Percentiles rank a stretch among this genome's conserved stretches.
Evolutionary conservation across 139 green algal species (phyloP).

Genomic region (Marvania coccoides): DNA sequence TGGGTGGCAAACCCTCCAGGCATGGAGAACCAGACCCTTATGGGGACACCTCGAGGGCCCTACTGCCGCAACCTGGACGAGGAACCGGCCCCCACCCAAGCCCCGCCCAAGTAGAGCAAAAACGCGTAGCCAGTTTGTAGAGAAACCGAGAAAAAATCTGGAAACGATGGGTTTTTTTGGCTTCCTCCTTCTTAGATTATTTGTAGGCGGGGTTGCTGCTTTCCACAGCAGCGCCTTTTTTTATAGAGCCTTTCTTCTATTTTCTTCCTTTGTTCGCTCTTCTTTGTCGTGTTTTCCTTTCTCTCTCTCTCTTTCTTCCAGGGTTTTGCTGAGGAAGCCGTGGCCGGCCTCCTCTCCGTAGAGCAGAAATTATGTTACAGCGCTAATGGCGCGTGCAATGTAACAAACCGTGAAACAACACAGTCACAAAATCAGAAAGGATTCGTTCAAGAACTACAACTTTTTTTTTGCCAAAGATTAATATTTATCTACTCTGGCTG

Average conservation of each 20-base stretch:
- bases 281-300: background rate
- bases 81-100: too few species aligned
- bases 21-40: conserved; percentile 39
- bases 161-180: background rate
- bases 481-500: too few species aligned
- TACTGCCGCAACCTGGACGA: conserved; percentile 63
- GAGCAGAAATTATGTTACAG: background rate
- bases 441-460: background rate
- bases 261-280: background rate
- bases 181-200: background rate
- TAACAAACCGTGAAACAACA: too few species aligned
- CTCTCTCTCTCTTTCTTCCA: background rate
- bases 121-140: too few species aligned
- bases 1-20: conserved; percentile 48
- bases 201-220: too few species aligned
- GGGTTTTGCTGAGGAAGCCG: background rate
- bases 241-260: too few species aligned
- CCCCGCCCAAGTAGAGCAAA: too few species aligned
- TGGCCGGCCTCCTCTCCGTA: background rate
- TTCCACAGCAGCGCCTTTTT: too few species aligned
- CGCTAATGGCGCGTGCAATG: too few species aligned
- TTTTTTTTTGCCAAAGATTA: background rate
- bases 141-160: background rate
- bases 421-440: too few species aligned
- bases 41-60: conserved; percentile 39